These are phyloP conservation scores for Aspergillus chevalieri DNA, from an alignment of 2,329 filamentous ascomycete species.

Conservation along the genomic window DNA sequence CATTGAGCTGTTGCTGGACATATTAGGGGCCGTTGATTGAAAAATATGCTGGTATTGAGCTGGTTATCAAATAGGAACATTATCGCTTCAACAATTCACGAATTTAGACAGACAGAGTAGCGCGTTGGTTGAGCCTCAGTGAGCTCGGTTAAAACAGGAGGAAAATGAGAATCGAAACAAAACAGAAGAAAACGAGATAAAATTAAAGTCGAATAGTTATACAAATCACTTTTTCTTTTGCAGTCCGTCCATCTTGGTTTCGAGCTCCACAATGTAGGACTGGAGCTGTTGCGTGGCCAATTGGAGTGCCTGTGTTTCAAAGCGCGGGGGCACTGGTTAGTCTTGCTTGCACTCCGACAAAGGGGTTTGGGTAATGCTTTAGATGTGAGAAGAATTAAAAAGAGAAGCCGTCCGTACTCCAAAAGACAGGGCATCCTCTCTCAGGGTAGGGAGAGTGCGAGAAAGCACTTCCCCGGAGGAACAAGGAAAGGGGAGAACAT, in stretches of 20 bases:
- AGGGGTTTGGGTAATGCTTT: no score
- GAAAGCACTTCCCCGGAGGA: not conserved
- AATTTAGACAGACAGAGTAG: not conserved
- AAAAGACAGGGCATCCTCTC: not conserved
- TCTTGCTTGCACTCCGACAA: no score
- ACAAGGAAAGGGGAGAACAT: constrained; percentile 41
- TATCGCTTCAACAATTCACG: no score
- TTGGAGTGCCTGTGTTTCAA: constrained; percentile 64
- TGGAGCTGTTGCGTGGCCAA: constrained; percentile 79
- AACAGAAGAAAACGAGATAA: constrained; percentile 5
- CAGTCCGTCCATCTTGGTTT: constrained; percentile 67
- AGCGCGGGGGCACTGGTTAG: not conserved
- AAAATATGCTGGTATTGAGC: not conserved
- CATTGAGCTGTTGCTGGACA: no score
- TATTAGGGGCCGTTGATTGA: no score
- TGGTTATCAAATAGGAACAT: not conserved
- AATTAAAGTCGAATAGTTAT: not conserved
- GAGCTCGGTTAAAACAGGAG: not conserved
- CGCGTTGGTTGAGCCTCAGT: not conserved
- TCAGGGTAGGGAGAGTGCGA: not conserved
- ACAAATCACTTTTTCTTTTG: constrained; percentile 59
- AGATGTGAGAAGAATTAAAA: no score
- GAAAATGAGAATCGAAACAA: constrained; percentile 3
- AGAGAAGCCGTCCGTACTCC: not conserved
- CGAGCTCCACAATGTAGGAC: constrained; percentile 72